Base-by-base conservation (phyloP, 306 rosid species). In the Glycyrrhiza uralensis region DNA sequence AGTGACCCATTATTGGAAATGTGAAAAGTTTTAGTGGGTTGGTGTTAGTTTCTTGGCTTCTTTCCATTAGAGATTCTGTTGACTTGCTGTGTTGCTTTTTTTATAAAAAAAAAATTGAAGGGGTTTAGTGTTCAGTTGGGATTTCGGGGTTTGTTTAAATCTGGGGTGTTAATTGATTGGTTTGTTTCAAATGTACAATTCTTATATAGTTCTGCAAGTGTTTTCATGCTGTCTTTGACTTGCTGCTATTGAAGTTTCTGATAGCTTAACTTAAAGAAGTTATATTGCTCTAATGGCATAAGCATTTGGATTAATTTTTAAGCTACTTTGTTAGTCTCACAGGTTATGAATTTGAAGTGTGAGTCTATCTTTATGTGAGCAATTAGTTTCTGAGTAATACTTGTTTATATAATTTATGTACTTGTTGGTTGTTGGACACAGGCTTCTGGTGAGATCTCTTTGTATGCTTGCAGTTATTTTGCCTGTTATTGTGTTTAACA, bases 1-100 rank as follows among this genome's bases (percentile, higher is more conserved):
- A 7, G 62, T 47, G 42, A 49, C 66, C 72, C 72, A 9, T 70
- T 70, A 9, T 77, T 41, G 26, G 29, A 3, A 51, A 39, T 24
- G 66, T 11, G 7, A 70, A 70, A 41, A 45, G 1, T 56, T 35
- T 55, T 24, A 55, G 14, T 65, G 75, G 79, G 75, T 55, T 22
- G 64, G 24, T 72, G 19, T 65, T 72, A 2, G 47, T 65, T 42
- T 78, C 13, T 56, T 58, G 13, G 47, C 4, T 56, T 72, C 1
- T 17, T 59, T 1, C 7, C 29, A 46, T 72, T 72, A 39, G 26
- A 72, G 75, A 45, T 46, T 65, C 26, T 79, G 62, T 60, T 80
- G 74, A 75, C 73, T 75, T 69, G 74, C 19, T 68, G 0, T 58
- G 35, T 28, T 70, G 8, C 10, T 41, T 44, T 51, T 11, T 22